phyloP scores from a whole-genome alignment of 1,284 basidiomycete species.

The Pulveroboletus sp. region DNA sequence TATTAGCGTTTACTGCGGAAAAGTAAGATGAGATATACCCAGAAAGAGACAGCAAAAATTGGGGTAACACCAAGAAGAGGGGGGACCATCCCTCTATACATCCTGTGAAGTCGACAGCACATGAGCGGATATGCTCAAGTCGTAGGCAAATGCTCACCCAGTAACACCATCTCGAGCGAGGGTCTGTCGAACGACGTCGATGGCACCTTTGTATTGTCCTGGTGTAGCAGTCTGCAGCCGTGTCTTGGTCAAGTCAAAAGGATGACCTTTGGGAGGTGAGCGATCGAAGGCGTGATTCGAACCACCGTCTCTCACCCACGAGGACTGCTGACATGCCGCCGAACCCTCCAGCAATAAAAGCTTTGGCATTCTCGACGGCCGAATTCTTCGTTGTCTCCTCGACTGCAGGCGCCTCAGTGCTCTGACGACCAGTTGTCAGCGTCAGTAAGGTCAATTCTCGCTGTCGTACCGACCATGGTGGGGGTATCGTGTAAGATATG shows the following conservation, averaged over 20 bases:
- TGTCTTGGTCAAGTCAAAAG: constrained; percentile 97
- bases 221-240: constrained; percentile 91
- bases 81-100: constrained; percentile 97
- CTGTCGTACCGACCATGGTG: constrained; percentile 31
- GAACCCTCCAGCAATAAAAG: constrained; percentile 89
- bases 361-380: constrained; percentile 68
- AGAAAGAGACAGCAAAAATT: constrained; percentile 98
- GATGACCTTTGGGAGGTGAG: constrained; percentile 69
- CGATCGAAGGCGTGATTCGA: background rate
- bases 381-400: constrained; percentile 38
- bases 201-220: constrained; percentile 88
- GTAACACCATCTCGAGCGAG: constrained; percentile 85
- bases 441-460: background rate
- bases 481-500: constrained; percentile 13
- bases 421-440: constrained; percentile 26
- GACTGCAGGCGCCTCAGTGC: constrained; percentile 23
- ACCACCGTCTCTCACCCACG: constrained; percentile 64
- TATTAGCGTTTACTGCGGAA: constrained; percentile 6
- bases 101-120: constrained; percentile 43
- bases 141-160: constrained; percentile 58
- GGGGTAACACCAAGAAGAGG: constrained; percentile 96
- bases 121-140: constrained; percentile 8
- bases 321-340: constrained; percentile 87
- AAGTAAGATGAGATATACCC: constrained; percentile 55
- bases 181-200: constrained; percentile 93